Base-by-base conservation (phyloP, 768 basidiomycete species). In the Dioszegia aurantiaca region DNA sequence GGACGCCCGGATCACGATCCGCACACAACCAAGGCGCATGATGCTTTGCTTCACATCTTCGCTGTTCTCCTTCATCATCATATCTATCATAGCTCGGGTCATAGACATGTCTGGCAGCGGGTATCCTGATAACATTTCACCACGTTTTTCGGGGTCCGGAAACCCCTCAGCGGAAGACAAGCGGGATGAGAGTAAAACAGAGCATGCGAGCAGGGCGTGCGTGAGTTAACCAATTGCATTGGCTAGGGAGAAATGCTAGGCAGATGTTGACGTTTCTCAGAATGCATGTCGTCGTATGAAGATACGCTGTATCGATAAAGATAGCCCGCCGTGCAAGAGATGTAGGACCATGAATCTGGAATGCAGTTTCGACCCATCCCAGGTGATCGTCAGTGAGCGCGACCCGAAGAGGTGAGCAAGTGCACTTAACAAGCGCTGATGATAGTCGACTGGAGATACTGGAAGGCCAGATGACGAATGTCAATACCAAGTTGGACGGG, bases 231-330 rank as follows among this genome's bases (percentile, higher is more conserved):
- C 9, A 16, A n/a, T 12, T 33, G 31, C 24, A n/a, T 4, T n/a
- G n/a, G n/a, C n/a, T n/a, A n/a, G n/a, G n/a, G n/a, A n/a, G n/a
- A n/a, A n/a, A n/a, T 33, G 8, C 33, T 14, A 14, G 8, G 8
- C 8, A 33, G 33, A 6, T 33, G 33, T 14, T 33, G 14, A 33
- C 33, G 17, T 16, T n/a, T 11, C 9, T 26, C 44, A 69, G 68
- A 67, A 72, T 49, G 62, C 60, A 27, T 72, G 70, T 53, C 67
- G 68, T 48, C 55, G 67, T 27, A 63, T 72, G 67, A 72, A 72
- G 62, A 72, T 72, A 60, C 64, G 65, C 47, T 72, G 70, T 56
- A 67, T 72, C 26, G 67, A 65, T 11, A 72, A 68, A 37, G 70
- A 72, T 42, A 65, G 59, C 21, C 70, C 70, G 17, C 70, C 70